A percentile compares a stretch with the other conserved stretches of the same genome.
Conservation (phyloP, 305 asterid species). For the Solanum hybrid region DNA sequence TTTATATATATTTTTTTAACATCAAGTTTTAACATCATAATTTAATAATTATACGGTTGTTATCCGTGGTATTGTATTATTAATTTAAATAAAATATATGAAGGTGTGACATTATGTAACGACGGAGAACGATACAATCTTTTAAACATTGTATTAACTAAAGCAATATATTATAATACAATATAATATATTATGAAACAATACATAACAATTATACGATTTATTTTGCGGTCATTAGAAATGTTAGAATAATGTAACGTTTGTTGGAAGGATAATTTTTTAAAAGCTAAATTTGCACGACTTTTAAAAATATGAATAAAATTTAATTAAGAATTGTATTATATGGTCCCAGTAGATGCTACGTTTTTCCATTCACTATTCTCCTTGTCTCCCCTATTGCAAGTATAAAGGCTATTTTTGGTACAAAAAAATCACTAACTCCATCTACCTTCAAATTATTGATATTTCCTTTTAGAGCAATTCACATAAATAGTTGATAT, state of each 20-base stretch:
- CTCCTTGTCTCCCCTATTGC: neutral
- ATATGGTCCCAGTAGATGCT: neutral
- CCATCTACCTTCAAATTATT: neutral
- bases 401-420: neutral
- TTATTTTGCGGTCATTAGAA: too few species aligned
- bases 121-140: rapidly evolving
- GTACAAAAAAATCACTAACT: neutral
- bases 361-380: neutral
- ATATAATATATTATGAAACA: too few species aligned
- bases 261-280: neutral
- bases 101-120: rapidly evolving
- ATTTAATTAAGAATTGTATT: neutral
- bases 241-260: too few species aligned
- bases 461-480: neutral
- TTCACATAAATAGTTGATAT: neutral
- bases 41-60: too few species aligned
- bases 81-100: too few species aligned
- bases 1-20: too few species aligned
- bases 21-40: rapidly evolving
- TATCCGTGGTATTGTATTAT: too few species aligned
- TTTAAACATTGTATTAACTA: rapidly evolving
- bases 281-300: neutral
- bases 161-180: too few species aligned
- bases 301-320: too few species aligned
- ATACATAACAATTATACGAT: too few species aligned